phyloP scores from a whole-genome alignment of 106 monocot genomes.

The Posidonia australis region DNA sequence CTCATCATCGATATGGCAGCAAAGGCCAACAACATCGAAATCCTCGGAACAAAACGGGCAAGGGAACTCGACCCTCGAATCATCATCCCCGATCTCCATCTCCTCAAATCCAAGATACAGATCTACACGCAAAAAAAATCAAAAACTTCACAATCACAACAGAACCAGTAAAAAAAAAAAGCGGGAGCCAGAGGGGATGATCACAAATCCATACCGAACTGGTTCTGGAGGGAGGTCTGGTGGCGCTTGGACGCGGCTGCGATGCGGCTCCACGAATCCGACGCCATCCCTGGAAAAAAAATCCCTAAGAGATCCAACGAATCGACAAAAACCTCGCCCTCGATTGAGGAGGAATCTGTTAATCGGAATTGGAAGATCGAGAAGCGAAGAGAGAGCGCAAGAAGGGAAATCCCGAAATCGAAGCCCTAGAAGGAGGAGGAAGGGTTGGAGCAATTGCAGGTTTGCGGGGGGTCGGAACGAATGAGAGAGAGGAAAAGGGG shows the following conservation, averaged over 20 bases:
- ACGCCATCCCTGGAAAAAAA: no score
- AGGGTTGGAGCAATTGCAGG: background rate
- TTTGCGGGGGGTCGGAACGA: background rate
- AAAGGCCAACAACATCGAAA: constrained; percentile 68
- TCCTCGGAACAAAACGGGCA: constrained; percentile 87
- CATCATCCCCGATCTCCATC: constrained; percentile 45
- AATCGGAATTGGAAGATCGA: no score
- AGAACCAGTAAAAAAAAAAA: constrained; percentile 4
- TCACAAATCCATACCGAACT: constrained; percentile 27
- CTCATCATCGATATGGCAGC: constrained; percentile 82
- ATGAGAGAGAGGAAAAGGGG: background rate
- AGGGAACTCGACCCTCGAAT: constrained; percentile 36
- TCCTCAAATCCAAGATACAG: constrained; percentile 68
- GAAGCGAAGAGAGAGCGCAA: no score
- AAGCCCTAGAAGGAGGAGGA: background rate
- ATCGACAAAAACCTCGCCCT: background rate
- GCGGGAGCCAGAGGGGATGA: background rate
- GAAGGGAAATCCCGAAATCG: background rate
- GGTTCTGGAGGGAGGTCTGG: constrained; percentile 41
- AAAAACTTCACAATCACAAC: constrained; percentile 2
- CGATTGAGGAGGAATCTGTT: background rate
- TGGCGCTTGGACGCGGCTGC: constrained; percentile 46
- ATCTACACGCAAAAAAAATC: constrained; percentile 32
- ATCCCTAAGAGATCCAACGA: no score
- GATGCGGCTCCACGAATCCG: constrained; percentile 54